Evolutionary conservation across 192 early-diverging fungal genomes (phyloP), one percentile per base, ranked within the genome.

Genomic region (Backusella tuberculispora): DNA sequence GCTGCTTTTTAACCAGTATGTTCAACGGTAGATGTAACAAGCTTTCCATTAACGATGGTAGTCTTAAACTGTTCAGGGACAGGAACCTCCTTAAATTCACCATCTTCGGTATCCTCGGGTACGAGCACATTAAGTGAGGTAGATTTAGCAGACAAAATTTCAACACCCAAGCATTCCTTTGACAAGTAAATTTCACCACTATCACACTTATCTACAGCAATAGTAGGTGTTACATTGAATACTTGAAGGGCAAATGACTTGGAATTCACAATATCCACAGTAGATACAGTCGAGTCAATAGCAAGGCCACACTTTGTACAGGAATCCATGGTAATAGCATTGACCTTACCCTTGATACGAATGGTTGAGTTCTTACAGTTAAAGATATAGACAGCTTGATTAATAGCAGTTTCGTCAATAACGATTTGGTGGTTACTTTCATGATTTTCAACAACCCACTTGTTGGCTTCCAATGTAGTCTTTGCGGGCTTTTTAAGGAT

Each of bases 371-470:
- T 93, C 68, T 90, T 88, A 87, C 97, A 98, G 83, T 95, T 95
- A 84, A 89, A 98, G 82, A 99, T 95, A 71, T 98, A 97, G 8
- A 98, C 95, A 0, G 91, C 91, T 70, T 98, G 95, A 74, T 89
- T 91, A 65, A 96, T 89, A 70, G 93, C 91, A 0, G 92, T 90
- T 2, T 88, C 86, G 66, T 96, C 94, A 74, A 99, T 87, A 9
- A 93, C 83, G 21, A 99, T 85, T 7, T 92, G 84, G 10, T 78
- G 80, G 81, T 92, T 86, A 74, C 87, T 85, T 74, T 88, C 84
- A 74, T 93, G 92, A 85, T 98, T 94, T 84, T 99, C 97, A 14
- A 99, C 89, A 17, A 89, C 85, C 98, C 98, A 99, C 84, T 97
- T 97, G 85, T 91, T 92, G 66, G 94, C 95, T 71, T 95, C 91